Conservation (phyloP, 176 grass and related monocot genomes). For the Cenchrus fungigraminus region DNA sequence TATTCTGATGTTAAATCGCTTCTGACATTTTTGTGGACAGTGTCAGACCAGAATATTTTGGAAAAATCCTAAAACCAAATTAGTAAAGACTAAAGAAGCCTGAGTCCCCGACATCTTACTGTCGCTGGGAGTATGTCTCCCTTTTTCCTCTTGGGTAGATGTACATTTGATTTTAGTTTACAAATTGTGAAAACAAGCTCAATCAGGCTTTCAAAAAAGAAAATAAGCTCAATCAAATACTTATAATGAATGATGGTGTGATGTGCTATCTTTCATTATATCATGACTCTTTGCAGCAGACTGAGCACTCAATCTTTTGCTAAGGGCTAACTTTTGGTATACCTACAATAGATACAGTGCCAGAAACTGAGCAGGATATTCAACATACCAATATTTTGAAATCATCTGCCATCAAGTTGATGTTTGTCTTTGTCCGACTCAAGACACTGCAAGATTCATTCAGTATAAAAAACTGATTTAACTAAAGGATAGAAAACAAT, state of each 20-base stretch:
- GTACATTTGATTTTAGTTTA: not conserved
- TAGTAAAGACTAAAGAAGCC: not conserved
- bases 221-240: not conserved
- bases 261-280: not conserved
- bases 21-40: conserved; percentile 1
- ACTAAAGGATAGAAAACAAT: not conserved
- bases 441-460: conserved; percentile 73
- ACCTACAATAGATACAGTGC: not conserved
- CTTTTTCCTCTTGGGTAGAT: not conserved
- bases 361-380: conserved; percentile 23
- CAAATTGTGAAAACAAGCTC: conserved; percentile 8
- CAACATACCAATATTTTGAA: conserved; percentile 73
- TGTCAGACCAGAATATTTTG: conserved; percentile 5
- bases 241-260: not conserved
- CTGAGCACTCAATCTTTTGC: conserved; percentile 1
- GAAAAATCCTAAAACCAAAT: not conserved
- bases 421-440: conserved; percentile 77
- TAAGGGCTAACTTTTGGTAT: conserved; percentile 12
- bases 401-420: conserved; percentile 68
- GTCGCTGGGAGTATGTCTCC: conserved; percentile 7
- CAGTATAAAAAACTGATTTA: not conserved
- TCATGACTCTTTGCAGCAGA: not conserved
- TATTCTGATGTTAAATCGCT: conserved; percentile 6
- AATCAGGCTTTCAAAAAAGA: not conserved
- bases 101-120: not conserved